These are phyloP conservation scores for Sugiyamaella smithiae DNA, from an alignment of 805 yeast genomes.

Conservation along the genomic window DNA sequence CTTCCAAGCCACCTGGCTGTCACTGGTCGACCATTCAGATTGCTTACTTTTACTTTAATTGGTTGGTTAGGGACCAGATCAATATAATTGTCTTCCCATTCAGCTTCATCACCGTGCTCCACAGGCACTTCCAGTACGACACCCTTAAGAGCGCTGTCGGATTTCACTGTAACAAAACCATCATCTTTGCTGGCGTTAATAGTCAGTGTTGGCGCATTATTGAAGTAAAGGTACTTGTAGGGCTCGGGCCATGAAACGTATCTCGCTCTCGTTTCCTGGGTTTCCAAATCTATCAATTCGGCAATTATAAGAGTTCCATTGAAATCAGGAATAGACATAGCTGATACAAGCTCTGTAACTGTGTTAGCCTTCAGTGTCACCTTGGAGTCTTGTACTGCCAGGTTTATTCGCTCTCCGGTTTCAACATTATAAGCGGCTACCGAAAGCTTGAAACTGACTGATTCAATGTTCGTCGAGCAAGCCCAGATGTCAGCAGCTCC, in stretches of 20 bases:
- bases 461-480: background rate
- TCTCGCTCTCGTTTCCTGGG: slow-evolving; percentile 29
- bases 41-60: background rate
- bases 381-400: background rate
- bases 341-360: background rate
- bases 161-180: background rate
- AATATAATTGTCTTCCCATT: slow-evolving; percentile 11
- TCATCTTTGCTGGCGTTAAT: background rate
- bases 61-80: slow-evolving; percentile 11
- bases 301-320: background rate
- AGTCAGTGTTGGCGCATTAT: slow-evolving; percentile 16
- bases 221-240: slow-evolving; percentile 39
- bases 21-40: slow-evolving; percentile 1
- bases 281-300: slow-evolving; percentile 15
- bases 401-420: background rate
- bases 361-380: background rate
- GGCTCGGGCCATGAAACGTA: slow-evolving; percentile 51
- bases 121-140: slow-evolving; percentile 8
- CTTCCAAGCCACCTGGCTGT: slow-evolving; percentile 3
- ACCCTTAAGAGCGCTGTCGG: slow-evolving; percentile 12
- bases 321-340: background rate
- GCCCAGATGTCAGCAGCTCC: slow-evolving; percentile 10
- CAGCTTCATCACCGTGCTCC: slow-evolving; percentile 11
- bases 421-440: slow-evolving; percentile 6
- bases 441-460: background rate